Conservation (phyloP, 148 eudicot genomes). For the Fagopyrum homotropicum region DNA sequence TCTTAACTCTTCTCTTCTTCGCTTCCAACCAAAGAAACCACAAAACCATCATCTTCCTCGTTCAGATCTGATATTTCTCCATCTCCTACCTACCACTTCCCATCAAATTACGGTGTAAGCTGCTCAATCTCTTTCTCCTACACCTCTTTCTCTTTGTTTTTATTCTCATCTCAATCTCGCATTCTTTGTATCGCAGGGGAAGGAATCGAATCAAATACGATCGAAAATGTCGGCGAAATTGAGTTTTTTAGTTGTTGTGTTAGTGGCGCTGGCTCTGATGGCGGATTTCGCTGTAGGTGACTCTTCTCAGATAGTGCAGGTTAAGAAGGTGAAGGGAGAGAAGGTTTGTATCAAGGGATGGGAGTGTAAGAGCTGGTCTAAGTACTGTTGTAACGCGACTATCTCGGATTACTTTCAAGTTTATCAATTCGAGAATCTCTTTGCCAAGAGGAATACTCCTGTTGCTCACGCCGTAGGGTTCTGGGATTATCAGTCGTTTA, state of each 20-base stretch:
- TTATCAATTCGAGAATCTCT: conserved; percentile 80
- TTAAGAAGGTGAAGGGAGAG: conserved; percentile 59
- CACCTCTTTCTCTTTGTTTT: neutral
- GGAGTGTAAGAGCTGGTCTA: conserved; percentile 63
- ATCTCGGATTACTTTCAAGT: conserved; percentile 66
- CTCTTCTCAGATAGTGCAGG: conserved; percentile 22
- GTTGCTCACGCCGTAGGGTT: conserved; percentile 82
- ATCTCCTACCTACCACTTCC: neutral
- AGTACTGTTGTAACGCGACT: conserved; percentile 69
- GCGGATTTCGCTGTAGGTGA: conserved; percentile 16
- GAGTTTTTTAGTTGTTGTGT: neutral
- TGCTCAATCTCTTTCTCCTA: conserved; percentile 8
- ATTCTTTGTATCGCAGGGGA: neutral
- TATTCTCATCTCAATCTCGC: neutral
- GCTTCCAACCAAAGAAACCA: conserved; percentile 18
- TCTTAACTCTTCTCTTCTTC: conserved; percentile 14
- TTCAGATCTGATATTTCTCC: conserved; percentile 6
- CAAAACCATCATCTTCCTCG: conserved; percentile 6
- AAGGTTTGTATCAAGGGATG: conserved; percentile 62
- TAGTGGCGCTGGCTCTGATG: conserved; percentile 7
- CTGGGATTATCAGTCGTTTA: conserved; percentile 80
- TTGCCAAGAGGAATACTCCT: conserved; percentile 69
- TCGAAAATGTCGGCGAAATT: conserved; percentile 14
- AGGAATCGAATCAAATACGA: neutral
- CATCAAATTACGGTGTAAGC: conserved; percentile 11